Evolutionary conservation across 2,329 filamentous ascomycete species (phyloP).

Genomic region (Rachicladosporium sp.): DNA sequence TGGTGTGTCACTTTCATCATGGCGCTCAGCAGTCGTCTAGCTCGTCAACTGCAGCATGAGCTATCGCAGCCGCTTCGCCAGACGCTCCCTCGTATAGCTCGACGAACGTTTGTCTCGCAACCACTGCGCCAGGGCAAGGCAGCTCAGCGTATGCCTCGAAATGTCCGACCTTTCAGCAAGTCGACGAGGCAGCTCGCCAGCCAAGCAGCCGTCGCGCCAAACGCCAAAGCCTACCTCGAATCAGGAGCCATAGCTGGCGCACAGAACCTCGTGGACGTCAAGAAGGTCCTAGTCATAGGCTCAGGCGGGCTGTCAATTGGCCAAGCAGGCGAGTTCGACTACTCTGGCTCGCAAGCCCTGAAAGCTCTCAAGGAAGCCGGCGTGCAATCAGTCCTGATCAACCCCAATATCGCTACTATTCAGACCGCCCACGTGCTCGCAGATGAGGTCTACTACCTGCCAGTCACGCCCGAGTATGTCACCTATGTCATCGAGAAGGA

Average conservation of each 20-base stretch:
- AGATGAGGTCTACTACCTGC: conserved; percentile 97
- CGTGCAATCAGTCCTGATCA: conserved; percentile 96
- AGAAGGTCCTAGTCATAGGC: conserved; percentile 90
- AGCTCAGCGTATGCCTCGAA: conserved; percentile 6
- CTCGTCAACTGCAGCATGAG: conserved; percentile 19
- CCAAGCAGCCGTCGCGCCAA: conserved; percentile 56
- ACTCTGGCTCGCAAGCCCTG: conserved; percentile 95
- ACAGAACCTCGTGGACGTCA: conserved; percentile 61
- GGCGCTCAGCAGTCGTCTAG: conserved; percentile 23
- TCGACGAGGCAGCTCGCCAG: conserved; percentile 17
- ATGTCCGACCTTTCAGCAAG: conserved; percentile 15
- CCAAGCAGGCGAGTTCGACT: conserved; percentile 96
- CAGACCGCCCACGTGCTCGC: conserved; percentile 96
- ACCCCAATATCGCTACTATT: conserved; percentile 97
- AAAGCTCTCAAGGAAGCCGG: conserved; percentile 96
- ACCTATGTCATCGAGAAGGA: conserved; percentile 95
- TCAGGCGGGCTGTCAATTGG: conserved; percentile 94
- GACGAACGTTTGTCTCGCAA: conserved; percentile 19
- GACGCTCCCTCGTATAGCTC: conserved; percentile 11
- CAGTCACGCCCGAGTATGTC: conserved; percentile 92
- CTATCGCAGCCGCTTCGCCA: conserved; percentile 16
- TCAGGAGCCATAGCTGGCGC: conserved; percentile 74
- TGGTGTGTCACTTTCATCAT: conserved; percentile 16
- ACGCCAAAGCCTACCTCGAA: conserved; percentile 75
- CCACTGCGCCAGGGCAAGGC: conserved; percentile 7